Conservation (phyloP, 2,329 filamentous ascomycete genomes). For the Nothopassalora personata region DNA sequence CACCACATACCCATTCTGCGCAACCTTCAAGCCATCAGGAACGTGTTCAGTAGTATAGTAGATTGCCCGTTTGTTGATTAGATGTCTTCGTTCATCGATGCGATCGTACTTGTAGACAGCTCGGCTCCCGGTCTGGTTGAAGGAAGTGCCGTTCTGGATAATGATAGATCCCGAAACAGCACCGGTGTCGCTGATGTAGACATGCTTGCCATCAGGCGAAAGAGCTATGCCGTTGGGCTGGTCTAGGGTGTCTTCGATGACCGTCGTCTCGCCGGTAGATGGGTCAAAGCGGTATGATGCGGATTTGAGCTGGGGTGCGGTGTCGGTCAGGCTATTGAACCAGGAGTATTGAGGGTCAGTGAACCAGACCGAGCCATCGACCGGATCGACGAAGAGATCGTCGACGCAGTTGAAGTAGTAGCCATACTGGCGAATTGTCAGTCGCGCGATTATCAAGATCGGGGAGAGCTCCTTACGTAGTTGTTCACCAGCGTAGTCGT, state of each 20-base stretch:
- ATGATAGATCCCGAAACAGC: background rate
- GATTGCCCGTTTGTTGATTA: conserved; percentile 18
- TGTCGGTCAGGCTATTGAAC: conserved; percentile 15
- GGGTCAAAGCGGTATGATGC: conserved; percentile 42
- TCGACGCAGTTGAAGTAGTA: conserved; percentile 42
- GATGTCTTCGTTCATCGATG: conserved; percentile 8
- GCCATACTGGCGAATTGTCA: conserved; percentile 30
- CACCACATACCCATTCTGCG: conserved; percentile 16
- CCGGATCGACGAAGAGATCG: conserved; percentile 38
- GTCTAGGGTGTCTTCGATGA: conserved; percentile 39
- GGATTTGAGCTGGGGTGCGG: conserved; percentile 10
- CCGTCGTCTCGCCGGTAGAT: conserved; percentile 35
- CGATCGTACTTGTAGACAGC: background rate
- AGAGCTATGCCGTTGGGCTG: conserved; percentile 46
- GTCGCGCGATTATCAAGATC: background rate
- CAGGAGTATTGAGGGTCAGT: conserved; percentile 37
- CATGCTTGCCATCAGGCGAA: conserved; percentile 38
- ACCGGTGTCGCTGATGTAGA: conserved; percentile 44
- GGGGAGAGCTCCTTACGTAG: conserved; percentile 25
- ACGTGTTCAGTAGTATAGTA: conserved; percentile 15
- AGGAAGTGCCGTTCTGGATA: background rate
- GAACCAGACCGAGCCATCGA: conserved; percentile 46
- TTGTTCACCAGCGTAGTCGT: conserved; percentile 41
- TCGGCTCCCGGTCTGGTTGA: background rate
- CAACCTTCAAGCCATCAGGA: conserved; percentile 19